Evolutionary conservation across 257 asterid species (phyloP).

Genomic region (Penstemon barbatus): DNA sequence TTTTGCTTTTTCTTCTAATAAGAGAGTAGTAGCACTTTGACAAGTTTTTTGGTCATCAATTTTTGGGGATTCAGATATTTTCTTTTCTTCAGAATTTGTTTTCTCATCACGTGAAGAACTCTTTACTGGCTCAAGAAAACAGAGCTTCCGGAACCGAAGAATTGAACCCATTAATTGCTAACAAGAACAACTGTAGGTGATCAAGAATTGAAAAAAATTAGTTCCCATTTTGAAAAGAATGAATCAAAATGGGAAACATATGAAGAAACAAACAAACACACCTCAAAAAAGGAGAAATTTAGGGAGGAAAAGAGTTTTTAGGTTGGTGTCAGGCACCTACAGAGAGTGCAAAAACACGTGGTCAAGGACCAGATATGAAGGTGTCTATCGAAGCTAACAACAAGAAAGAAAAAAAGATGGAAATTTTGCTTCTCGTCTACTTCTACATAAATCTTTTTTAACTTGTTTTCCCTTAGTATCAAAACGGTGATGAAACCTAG

Average conservation of each 20-base stretch:
- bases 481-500: constrained; percentile 35
- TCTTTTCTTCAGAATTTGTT: constrained; percentile 11
- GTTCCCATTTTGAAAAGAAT: not conserved
- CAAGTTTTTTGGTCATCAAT: constrained; percentile 14
- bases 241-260: not conserved
- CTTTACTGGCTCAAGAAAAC: constrained; percentile 50
- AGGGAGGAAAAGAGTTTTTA: constrained; percentile 10
- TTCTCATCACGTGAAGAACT: constrained; percentile 30
- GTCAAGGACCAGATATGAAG: constrained; percentile 42
- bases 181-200: constrained; percentile 3
- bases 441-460: not conserved
- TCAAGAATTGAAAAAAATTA: not conserved
- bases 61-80: constrained; percentile 27
- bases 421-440: not conserved
- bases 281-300: constrained; percentile 9
- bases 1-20: constrained; percentile 24
- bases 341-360: constrained; percentile 50
- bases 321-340: constrained; percentile 21
- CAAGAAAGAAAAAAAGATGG: constrained; percentile 11
- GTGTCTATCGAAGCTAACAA: constrained; percentile 23
- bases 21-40: not conserved
- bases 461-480: constrained; percentile 26
- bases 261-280: constrained; percentile 11
- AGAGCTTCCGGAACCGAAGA: constrained; percentile 65
- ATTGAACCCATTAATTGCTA: constrained; percentile 49